These are phyloP conservation scores for Rubia peregrina DNA, from an alignment of 305 asterid species.

Conservation along the genomic window DNA sequence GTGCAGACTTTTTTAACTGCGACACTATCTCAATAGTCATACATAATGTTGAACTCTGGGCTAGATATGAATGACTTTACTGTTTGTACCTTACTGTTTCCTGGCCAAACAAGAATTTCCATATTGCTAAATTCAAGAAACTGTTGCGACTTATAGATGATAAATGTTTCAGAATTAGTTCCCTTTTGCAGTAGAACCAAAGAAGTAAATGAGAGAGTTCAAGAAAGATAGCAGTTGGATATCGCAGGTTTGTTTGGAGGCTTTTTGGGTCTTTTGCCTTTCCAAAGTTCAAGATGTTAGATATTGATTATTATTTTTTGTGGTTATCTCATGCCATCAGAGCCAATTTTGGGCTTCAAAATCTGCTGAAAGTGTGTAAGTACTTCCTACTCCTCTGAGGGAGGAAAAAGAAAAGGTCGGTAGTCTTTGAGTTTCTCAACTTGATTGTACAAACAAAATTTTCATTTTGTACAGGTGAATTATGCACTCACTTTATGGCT, in stretches of 20 bases:
- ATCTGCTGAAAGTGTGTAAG: constrained; percentile 31
- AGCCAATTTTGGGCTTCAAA: constrained; percentile 45
- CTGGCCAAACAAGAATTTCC: too few relatives aligned
- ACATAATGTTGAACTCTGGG: background rate
- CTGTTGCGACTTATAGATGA: background rate
- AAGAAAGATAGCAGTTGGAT: constrained; percentile 9
- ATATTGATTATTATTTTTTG: background rate
- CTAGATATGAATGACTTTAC: background rate
- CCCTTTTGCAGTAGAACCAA: constrained; percentile 12
- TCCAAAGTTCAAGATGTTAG: background rate
- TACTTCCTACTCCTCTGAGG: constrained; percentile 22
- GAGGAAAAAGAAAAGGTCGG: constrained; percentile 23
- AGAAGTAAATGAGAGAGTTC: background rate
- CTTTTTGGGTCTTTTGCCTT: background rate
- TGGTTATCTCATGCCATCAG: constrained; percentile 42
- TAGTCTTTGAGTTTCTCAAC: too few relatives aligned
- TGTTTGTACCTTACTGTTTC: background rate
- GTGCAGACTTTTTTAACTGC: background rate
- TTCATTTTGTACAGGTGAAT: too few relatives aligned
- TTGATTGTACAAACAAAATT: too few relatives aligned
- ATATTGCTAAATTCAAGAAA: too few relatives aligned
- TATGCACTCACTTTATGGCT: too few relatives aligned
- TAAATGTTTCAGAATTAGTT: background rate
- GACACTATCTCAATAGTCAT: background rate
- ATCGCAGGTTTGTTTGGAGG: background rate